A percentile compares a stretch with the other conserved stretches of the same genome.
These are phyloP conservation scores for Tolypocladium tropicale DNA, from an alignment of 2,329 filamentous ascomycete species.

Conservation along the genomic window DNA sequence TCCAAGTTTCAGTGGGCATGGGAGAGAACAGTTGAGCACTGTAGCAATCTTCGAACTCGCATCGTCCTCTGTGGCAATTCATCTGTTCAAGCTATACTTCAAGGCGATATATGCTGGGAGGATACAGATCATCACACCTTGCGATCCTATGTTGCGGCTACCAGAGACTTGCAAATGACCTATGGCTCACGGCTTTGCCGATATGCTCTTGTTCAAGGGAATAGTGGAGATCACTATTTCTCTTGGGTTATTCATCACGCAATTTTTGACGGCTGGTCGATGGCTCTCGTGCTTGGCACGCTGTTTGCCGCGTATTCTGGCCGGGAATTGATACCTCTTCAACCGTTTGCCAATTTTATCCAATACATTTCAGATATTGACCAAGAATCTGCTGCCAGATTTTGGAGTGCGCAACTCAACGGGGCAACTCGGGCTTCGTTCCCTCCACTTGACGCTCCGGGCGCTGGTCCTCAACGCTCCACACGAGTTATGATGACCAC, in stretches of 20 bases:
- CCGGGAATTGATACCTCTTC: too few relatives aligned
- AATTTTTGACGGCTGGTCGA: constrained; percentile 10
- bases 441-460: not conserved
- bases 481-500: not conserved
- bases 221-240: constrained; percentile 2
- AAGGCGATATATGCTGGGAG: not conserved
- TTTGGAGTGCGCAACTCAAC: not conserved
- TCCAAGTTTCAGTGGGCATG: not conserved
- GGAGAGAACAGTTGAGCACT: not conserved
- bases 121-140: not conserved
- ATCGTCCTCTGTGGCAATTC: not conserved
- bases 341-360: not conserved
- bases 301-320: too few relatives aligned
- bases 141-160: not conserved
- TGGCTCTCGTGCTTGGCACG: not conserved
- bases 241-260: constrained; percentile 11
- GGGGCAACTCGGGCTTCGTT: not conserved
- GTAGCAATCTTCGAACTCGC: not conserved
- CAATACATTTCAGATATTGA: not conserved
- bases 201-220: not conserved
- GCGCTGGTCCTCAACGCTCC: too few relatives aligned
- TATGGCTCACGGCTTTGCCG: not conserved
- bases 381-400: not conserved
- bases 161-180: not conserved
- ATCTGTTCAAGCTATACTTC: not conserved